phyloP scores from a whole-genome alignment of 768 basidiomycete genomes.

The Saitozyma podzolica region DNA sequence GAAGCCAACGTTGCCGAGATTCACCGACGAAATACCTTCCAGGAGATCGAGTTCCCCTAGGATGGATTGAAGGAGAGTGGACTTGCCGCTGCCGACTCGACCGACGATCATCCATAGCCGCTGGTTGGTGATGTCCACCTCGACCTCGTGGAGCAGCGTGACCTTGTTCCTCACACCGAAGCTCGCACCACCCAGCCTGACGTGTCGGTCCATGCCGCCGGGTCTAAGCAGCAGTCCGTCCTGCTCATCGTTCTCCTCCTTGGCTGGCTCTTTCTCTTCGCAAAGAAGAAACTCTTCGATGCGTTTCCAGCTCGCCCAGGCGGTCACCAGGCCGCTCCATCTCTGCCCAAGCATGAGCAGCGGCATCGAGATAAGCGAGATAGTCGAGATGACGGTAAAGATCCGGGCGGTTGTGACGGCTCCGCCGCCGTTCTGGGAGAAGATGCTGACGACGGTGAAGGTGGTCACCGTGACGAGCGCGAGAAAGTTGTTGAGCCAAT shows the following conservation, averaged over 20 bases:
- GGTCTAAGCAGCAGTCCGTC: background rate
- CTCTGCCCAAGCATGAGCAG: slow-evolving; percentile 24
- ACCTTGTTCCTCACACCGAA: slow-evolving; percentile 14
- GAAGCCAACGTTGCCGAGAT: slow-evolving; percentile 16
- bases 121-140: slow-evolving; percentile 7
- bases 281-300: slow-evolving; percentile 16
- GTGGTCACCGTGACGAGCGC: slow-evolving; percentile 13
- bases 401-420: slow-evolving; percentile 18
- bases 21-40: slow-evolving; percentile 5
- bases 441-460: slow-evolving; percentile 19
- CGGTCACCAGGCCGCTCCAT: slow-evolving; percentile 6
- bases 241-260: slow-evolving; percentile 1
- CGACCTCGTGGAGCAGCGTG: slow-evolving; percentile 7
- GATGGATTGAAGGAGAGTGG: slow-evolving; percentile 20
- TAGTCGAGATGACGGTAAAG: slow-evolving; percentile 21
- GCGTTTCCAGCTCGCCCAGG: slow-evolving; percentile 22
- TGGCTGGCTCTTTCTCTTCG: slow-evolving; percentile 2
- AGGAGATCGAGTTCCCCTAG: slow-evolving; percentile 22
- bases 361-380: slow-evolving; percentile 20
- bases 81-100: slow-evolving; percentile 26
- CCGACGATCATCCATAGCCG: slow-evolving; percentile 24
- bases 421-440: background rate
- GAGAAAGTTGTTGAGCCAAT: slow-evolving; percentile 17
- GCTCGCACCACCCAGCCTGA: slow-evolving; percentile 5
- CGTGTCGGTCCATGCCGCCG: background rate